Conservation (phyloP, 31 red algal genomes). For the Odonthalia washingtoniensis region DNA sequence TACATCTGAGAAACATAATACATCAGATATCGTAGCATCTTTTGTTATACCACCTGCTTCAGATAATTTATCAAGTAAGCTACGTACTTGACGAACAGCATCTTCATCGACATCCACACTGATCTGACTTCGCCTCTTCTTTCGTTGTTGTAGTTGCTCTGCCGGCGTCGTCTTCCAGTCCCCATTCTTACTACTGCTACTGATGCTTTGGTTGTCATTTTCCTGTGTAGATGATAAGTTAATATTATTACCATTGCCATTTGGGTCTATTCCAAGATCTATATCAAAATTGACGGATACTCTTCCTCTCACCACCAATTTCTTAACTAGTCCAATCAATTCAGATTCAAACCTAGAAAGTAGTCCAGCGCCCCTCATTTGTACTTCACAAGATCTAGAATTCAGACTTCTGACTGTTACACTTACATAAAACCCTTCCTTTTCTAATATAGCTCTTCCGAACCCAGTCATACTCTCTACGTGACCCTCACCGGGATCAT, state of each 20-base stretch:
- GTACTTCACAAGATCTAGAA: constrained; percentile 78
- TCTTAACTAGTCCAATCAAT: constrained; percentile 62
- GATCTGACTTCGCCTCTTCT: background rate
- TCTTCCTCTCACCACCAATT: constrained; percentile 60
- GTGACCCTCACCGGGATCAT: constrained; percentile 55
- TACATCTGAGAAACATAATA: too few species aligned
- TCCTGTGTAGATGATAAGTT: background rate
- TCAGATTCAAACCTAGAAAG: constrained; percentile 53
- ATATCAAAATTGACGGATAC: constrained; percentile 52
- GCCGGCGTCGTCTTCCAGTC: background rate
- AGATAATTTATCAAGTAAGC: too few species aligned
- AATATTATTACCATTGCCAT: background rate
- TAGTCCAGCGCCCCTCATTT: constrained; percentile 45
- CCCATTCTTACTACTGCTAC: background rate
- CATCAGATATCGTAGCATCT: too few species aligned
- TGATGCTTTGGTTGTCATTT: background rate
- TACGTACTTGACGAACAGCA: too few species aligned
- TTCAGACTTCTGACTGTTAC: constrained; percentile 80
- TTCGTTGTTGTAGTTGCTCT: background rate
- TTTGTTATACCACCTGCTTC: too few species aligned
- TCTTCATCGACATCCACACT: too few species aligned
- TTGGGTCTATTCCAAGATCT: constrained; percentile 25
- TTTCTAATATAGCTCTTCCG: constrained; percentile 44
- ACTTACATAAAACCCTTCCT: constrained; percentile 42
- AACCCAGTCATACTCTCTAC: constrained; percentile 93